Evolutionary conservation across 305 asterid species (phyloP).

Genomic region (Fraxinus ornus): DNA sequence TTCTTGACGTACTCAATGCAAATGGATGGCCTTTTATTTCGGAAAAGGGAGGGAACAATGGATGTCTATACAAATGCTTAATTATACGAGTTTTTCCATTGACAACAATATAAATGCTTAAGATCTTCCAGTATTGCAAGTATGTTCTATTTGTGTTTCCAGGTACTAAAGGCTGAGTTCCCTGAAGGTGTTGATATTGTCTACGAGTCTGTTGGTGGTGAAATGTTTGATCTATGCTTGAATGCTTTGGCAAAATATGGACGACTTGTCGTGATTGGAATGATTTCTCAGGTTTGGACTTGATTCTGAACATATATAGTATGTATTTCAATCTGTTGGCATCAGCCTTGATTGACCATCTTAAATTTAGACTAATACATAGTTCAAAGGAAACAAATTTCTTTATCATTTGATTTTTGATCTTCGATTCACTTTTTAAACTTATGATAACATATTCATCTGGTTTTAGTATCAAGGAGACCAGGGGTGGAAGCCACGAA

Average conservation of each 20-base stretch:
- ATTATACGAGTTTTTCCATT: not conserved
- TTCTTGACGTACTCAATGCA: not conserved
- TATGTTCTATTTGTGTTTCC: slow-evolving; percentile 16
- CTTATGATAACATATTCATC: not conserved
- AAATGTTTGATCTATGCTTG: slow-evolving; percentile 83
- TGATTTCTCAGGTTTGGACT: slow-evolving; percentile 85
- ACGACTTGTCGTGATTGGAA: slow-evolving; percentile 87
- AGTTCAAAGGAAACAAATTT: not conserved
- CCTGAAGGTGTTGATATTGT: slow-evolving; percentile 85
- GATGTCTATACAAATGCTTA: not conserved
- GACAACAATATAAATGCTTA: not conserved
- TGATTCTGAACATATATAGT: not conserved
- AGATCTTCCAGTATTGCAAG: not conserved
- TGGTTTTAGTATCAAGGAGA: slow-evolving; percentile 91
- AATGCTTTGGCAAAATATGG: slow-evolving; percentile 86
- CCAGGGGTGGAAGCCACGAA: slow-evolving; percentile 84
- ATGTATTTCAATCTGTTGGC: not conserved
- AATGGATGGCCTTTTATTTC: not conserved
- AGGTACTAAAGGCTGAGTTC: slow-evolving; percentile 83
- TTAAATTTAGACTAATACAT: not conserved
- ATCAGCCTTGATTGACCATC: not conserved
- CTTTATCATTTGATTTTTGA: slow-evolving; percentile 10
- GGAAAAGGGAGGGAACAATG: not conserved
- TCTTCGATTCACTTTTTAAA: slow-evolving; percentile 20
- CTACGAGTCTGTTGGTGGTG: slow-evolving; percentile 95